Evolutionary conservation across 305 asterid genomes (phyloP).

Genomic region (Rubia balearica): DNA sequence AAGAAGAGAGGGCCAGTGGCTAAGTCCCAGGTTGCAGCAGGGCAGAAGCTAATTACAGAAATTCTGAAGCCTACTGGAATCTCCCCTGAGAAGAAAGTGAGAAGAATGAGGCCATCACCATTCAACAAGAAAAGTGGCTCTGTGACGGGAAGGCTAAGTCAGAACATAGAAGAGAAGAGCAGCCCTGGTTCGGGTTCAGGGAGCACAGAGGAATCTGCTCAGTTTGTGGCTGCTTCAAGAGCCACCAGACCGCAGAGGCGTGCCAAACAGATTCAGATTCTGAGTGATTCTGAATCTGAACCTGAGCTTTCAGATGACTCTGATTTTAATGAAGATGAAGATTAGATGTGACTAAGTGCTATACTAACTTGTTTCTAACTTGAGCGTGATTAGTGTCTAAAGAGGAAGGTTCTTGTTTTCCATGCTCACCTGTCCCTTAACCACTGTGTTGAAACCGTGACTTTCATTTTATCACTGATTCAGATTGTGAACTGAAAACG

Average conservation of each 20-base stretch:
- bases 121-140: conserved; percentile 93
- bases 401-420: neutral
- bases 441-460: no score
- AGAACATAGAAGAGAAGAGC: conserved; percentile 26
- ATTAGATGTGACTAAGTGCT: conserved; percentile 8
- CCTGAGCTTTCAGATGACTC: conserved; percentile 27
- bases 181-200: conserved; percentile 38
- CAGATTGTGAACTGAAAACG: neutral
- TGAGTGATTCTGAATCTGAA: conserved; percentile 67
- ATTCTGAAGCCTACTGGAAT: conserved; percentile 42
- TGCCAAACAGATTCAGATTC: conserved; percentile 34
- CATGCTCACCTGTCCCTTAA: no score
- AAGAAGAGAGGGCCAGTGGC: conserved; percentile 54
- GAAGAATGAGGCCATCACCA: conserved; percentile 82
- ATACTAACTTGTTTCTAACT: neutral
- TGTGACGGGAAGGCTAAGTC: conserved; percentile 35
- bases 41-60: conserved; percentile 73
- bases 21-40: conserved; percentile 30
- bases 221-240: conserved; percentile 37
- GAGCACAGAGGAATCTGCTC: conserved; percentile 27
- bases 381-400: neutral
- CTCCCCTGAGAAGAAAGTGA: conserved; percentile 83
- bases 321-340: conserved; percentile 40
- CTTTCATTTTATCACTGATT: neutral
- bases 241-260: conserved; percentile 55